Percentiles rank a stretch among this genome's conserved stretches.
Conservation (phyloP, 768 basidiomycete species). For the Trametopsis cervina region DNA sequence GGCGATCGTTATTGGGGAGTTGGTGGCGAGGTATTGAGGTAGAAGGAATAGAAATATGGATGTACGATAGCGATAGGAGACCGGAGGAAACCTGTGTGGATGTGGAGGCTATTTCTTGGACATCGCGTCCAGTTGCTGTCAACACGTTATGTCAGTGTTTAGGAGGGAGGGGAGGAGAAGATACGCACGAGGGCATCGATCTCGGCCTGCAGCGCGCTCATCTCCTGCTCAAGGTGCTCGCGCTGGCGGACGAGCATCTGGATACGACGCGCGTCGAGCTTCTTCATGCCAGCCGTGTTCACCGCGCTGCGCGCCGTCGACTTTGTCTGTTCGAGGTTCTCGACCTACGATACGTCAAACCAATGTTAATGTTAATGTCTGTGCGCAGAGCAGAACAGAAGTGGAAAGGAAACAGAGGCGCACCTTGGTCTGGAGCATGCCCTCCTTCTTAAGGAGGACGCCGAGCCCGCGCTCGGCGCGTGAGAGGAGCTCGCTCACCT, state of each 20-base stretch:
- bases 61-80: background rate
- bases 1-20: constrained; percentile 66
- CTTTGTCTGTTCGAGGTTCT: constrained; percentile 40
- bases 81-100: background rate
- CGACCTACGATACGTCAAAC: constrained; percentile 34
- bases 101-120: constrained; percentile 11
- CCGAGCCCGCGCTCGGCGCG: constrained; percentile 65
- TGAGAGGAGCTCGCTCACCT: constrained; percentile 67
- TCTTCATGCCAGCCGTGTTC: constrained; percentile 48
- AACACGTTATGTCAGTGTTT: background rate
- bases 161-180: background rate
- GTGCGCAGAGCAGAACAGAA: too few species aligned
- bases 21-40: constrained; percentile 26
- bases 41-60: background rate
- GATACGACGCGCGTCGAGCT: constrained; percentile 58
- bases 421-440: constrained; percentile 58
- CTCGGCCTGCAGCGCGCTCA: constrained; percentile 53
- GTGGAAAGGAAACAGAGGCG: too few species aligned
- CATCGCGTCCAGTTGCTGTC: constrained; percentile 20
- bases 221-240: constrained; percentile 59
- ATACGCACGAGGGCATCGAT: constrained; percentile 45
- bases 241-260: constrained; percentile 62
- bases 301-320: constrained; percentile 34
- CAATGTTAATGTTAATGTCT: background rate
- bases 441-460: constrained; percentile 54